These are phyloP conservation scores for Trametes sanguinea DNA, from an alignment of 768 basidiomycete genomes.

Conservation along the genomic window DNA sequence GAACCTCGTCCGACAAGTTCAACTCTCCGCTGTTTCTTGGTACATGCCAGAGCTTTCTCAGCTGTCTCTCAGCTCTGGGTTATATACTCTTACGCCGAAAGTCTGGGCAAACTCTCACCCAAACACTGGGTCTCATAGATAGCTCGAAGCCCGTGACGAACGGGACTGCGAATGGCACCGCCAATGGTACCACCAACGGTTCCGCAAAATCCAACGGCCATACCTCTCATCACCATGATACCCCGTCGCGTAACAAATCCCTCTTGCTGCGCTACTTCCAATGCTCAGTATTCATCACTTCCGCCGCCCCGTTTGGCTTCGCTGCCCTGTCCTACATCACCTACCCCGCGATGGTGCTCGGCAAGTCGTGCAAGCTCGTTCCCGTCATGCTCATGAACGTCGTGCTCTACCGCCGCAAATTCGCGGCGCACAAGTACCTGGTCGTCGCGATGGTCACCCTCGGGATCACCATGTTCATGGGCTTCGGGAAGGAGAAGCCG, in stretches of 20 bases:
- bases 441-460: constrained; percentile 91
- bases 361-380: constrained; percentile 98
- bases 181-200: constrained; percentile 30
- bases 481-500: constrained; percentile 66
- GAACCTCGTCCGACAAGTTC: constrained; percentile 68
- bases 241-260: constrained; percentile 37
- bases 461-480: constrained; percentile 95
- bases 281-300: constrained; percentile 84
- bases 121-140: constrained; percentile 63
- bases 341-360: constrained; percentile 98
- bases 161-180: constrained; percentile 36
- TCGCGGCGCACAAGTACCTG: constrained; percentile 92
- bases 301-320: constrained; percentile 95
- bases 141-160: constrained; percentile 34
- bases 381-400: constrained; percentile 99
- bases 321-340: constrained; percentile 93
- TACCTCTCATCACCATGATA: constrained; percentile 31
- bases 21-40: constrained; percentile 84
- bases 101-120: constrained; percentile 50
- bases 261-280: constrained; percentile 80
- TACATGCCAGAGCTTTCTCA: constrained; percentile 80
- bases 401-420: constrained; percentile 87
- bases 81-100: constrained; percentile 72
- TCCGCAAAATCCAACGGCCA: constrained; percentile 25
- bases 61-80: constrained; percentile 71